Percentiles rank a stretch among this genome's conserved stretches.
These are phyloP conservation scores for Prunus padus DNA, from an alignment of 306 rosid genomes.

Conservation along the genomic window DNA sequence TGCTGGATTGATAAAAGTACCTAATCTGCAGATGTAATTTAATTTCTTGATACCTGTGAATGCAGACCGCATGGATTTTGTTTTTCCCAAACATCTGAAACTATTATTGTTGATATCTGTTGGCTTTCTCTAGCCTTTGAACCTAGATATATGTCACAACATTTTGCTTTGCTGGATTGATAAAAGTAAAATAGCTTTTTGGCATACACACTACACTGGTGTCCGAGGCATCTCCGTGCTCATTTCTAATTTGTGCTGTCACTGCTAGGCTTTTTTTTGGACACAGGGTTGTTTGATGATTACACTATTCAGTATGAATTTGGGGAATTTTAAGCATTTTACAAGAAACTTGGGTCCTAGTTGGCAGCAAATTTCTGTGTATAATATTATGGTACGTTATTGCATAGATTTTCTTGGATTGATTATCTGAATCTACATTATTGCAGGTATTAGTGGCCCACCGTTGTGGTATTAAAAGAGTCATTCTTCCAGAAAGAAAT, in stretches of 20 bases:
- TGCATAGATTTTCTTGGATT: not conserved
- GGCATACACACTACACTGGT: too few species aligned
- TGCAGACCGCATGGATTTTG: too few species aligned
- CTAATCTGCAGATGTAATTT: too few species aligned
- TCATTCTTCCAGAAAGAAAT: conserved; percentile 91
- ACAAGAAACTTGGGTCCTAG: not conserved
- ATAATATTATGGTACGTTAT: not conserved
- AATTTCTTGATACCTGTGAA: too few species aligned
- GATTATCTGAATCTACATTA: conserved; percentile 20
- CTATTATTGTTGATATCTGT: too few species aligned
- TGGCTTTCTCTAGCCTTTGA: too few species aligned
- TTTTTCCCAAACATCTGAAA: too few species aligned
- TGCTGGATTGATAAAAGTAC: too few species aligned
- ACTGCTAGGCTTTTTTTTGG: not conserved
- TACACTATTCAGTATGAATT: not conserved
- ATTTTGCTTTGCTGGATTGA: too few species aligned
- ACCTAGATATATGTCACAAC: too few species aligned
- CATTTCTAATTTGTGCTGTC: not conserved
- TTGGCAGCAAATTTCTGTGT: not conserved
- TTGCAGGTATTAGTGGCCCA: conserved; percentile 93
- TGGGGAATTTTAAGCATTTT: not conserved
- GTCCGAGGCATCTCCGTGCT: not conserved
- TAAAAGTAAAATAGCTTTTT: too few species aligned
- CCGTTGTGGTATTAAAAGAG: conserved; percentile 82
- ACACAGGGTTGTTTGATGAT: not conserved